Evolutionary conservation across 2,329 filamentous ascomycete species (phyloP), one percentile per base, ranked within the genome.

Genomic region (Bipolaris gigantea): DNA sequence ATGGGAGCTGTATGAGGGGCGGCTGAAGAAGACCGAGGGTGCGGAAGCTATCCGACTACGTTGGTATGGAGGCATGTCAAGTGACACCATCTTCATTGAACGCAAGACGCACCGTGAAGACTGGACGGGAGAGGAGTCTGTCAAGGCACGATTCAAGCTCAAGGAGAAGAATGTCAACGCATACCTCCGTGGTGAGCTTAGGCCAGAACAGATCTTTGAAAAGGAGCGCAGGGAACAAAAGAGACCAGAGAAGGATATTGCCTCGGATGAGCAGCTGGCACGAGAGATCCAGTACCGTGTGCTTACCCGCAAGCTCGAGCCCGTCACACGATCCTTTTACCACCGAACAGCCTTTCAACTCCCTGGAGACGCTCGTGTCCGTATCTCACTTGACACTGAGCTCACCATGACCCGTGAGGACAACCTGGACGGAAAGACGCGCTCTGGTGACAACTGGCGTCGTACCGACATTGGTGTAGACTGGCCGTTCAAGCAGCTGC

Each of bases 151-250:
- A 39, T 99, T 99, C 71, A 83, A 89, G 8, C 82, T 94, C 61
- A 97, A 99, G 79, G 94, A 99, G 79, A 99, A 99, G 82, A 90
- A 97, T 59, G 89, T 99, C 70, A 97, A 97, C 70, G 83, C 90
- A 13, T 99, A 92, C 73, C 80, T 99, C 75, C 82, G 83, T 46
- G 94, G 94, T 50, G 86, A 92, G 65, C 82, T 96, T 70, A 90
- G 92, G 2, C 92, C 94, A 0, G 86, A 88, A 34, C 87, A 90
- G 55, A 85, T 95, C n/a, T 97, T 99, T 59, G 93, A 97, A 67
- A 99, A 99, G 80, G 91, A 92, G 70, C 87, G 93, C 52, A 94
- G 90, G 73, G 93, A 99, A 58, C 90, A 91, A 59, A 97, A 96
- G 81, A 97, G 97, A 77, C 86, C 89, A 15, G 85, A 91, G 70